A percentile compares a stretch with the other conserved stretches of the same genome.
phyloP scores from a whole-genome alignment of 768 basidiomycete species.

The Kwoniella bestiolae region DNA sequence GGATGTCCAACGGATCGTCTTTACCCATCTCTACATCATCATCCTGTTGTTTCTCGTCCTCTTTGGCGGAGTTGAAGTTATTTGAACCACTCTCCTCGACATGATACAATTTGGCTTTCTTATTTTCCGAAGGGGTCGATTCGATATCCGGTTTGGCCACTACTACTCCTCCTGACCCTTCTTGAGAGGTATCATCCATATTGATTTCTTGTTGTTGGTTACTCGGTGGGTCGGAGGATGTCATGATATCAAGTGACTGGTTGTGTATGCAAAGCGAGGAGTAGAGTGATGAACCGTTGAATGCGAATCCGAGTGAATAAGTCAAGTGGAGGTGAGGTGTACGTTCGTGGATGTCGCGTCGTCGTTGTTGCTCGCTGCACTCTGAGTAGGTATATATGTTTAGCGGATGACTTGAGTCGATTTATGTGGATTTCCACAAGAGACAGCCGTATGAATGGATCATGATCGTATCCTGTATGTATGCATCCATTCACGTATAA shows the following conservation, averaged over 20 bases:
- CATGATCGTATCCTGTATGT: not conserved
- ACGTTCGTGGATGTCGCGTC: too few relatives aligned
- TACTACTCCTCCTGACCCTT: not conserved
- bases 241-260: not conserved
- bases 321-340: not conserved
- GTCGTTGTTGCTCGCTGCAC: too few relatives aligned
- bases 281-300: not conserved
- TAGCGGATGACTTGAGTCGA: not conserved
- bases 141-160: conserved; percentile 35
- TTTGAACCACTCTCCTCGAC: not conserved
- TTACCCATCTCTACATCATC: not conserved
- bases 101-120: conserved; percentile 35
- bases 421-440: not conserved
- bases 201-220: not conserved
- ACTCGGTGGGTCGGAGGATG: not conserved
- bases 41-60: not conserved
- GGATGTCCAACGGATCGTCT: not conserved
- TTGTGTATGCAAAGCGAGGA: not conserved
- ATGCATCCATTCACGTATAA: not conserved
- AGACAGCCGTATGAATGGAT: not conserved
- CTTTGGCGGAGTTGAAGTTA: too few relatives aligned
- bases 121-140: conserved; percentile 31
- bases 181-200: not conserved
- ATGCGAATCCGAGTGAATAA: not conserved
- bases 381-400: not conserved